phyloP scores from a whole-genome alignment of 305 asterid species.

The Solanum hybrid region DNA sequence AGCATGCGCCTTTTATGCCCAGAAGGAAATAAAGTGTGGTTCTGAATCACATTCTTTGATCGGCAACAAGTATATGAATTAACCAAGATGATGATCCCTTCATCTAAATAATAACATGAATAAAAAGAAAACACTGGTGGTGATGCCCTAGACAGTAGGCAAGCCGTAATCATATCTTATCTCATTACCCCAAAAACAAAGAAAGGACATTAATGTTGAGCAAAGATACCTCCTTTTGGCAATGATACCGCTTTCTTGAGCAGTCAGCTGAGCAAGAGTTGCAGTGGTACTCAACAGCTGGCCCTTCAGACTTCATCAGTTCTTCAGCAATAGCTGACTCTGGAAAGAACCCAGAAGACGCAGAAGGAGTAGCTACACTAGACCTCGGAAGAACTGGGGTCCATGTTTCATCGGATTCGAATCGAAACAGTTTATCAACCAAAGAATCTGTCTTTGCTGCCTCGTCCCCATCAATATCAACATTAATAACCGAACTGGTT shows the following conservation, averaged over 20 bases:
- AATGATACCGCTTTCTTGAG: slow-evolving; percentile 93
- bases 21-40: not conserved
- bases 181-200: slow-evolving; percentile 6
- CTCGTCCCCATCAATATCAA: slow-evolving; percentile 37
- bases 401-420: slow-evolving; percentile 59
- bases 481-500: slow-evolving; percentile 30
- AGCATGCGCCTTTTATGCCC: not conserved
- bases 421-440: slow-evolving; percentile 58
- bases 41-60: not conserved
- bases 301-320: slow-evolving; percentile 76
- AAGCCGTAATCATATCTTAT: not conserved
- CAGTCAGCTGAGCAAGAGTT: slow-evolving; percentile 99
- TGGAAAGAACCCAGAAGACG: slow-evolving; percentile 67
- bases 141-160: not conserved
- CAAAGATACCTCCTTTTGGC: slow-evolving; percentile 82
- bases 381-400: slow-evolving; percentile 43
- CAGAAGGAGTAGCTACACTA: slow-evolving; percentile 39
- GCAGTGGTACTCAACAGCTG: slow-evolving; percentile 86
- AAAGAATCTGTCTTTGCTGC: slow-evolving; percentile 34
- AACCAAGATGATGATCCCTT: not conserved
- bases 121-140: not conserved
- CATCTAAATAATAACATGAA: not conserved
- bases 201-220: not conserved
- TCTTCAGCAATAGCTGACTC: slow-evolving; percentile 71
- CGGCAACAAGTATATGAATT: not conserved